Evolutionary conservation across 306 rosid species (phyloP), one percentile per base, ranked within the genome.

Genomic region (Elaeagnus macrophylla): DNA sequence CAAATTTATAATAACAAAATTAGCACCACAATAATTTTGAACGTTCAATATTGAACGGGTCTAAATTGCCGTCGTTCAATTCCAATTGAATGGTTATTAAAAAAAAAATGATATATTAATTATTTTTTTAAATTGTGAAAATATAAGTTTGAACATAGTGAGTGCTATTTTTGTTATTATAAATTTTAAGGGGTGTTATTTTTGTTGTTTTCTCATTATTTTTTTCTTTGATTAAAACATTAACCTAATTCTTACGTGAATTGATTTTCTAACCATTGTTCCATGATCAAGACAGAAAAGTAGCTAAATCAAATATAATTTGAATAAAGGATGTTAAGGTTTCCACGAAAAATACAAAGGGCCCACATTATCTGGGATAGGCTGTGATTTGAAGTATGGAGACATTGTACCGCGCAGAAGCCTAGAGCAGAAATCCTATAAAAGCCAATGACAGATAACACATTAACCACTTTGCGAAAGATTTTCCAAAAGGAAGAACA

Each of bases 301-400:
- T 9, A 45, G 49, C 9, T 12, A 45, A n/a, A 7, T 12, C 7
- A 13, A 45, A 45, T 5, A 0, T 6, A 12, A 45, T 12, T 45
- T 45, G 16, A 17, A 45, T 45, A 12, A 6, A 12, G 49, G 15
- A 12, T 12, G 8, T 1, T 12, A 45, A 5, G 49, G 7, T 45
- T 15, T 43, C 12, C 66, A 62, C 39, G 51, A 9, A 36, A 15
- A 52, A 61, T 47, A 47, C 38, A 37, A 41, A 62, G 25, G n/a
- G 66, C 95, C 82, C 75, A 87, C 96, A 8, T 80, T 91, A 71
- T 82, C 85, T 17, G 96, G 95, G 67, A 80, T 79, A 53, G 95
- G 83, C 71, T 82, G 93, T 15, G 96, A 91, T 73, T 85, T 91
- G 81, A 59, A 91, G 83, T 72, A 82, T 7, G 85, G 76, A 38